These are phyloP conservation scores for Claviceps sp. DNA, from an alignment of 2,329 filamentous ascomycete species.

Conservation along the genomic window DNA sequence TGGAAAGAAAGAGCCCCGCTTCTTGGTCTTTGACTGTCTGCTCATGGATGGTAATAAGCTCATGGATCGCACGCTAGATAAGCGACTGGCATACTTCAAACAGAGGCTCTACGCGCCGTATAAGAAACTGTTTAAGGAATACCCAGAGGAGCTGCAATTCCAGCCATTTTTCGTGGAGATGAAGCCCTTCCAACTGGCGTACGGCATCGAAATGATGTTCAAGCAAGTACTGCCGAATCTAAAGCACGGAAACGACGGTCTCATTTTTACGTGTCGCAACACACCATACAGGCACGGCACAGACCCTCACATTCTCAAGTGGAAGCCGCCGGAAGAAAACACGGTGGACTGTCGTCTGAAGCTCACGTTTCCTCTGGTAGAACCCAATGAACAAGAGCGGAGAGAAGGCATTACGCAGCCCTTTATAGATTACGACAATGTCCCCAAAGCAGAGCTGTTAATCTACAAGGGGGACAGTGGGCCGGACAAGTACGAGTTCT, in stretches of 20 bases:
- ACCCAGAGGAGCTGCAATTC: constrained; percentile 53
- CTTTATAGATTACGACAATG: constrained; percentile 65
- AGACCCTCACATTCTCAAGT: constrained; percentile 88
- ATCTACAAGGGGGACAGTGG: constrained; percentile 49
- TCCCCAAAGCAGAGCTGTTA: constrained; percentile 60
- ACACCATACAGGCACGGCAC: constrained; percentile 82
- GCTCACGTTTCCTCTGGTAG: constrained; percentile 59
- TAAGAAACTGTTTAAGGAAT: constrained; percentile 46
- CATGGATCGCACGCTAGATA: constrained; percentile 71
- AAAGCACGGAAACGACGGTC: constrained; percentile 85
- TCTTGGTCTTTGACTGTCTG: constrained; percentile 87
- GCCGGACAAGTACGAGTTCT: constrained; percentile 45
- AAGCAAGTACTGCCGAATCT: constrained; percentile 68
- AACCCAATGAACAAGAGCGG: constrained; percentile 54
- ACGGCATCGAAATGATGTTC: constrained; percentile 89
- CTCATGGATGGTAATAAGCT: constrained; percentile 64
- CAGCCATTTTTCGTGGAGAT: constrained; percentile 73
- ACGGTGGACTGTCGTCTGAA: constrained; percentile 82
- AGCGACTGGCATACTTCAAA: constrained; percentile 76
- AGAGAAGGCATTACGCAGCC: constrained; percentile 50
- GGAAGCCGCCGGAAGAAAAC: constrained; percentile 94
- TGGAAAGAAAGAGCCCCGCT: constrained; percentile 59
- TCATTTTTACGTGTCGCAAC: constrained; percentile 92
- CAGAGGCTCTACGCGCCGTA: constrained; percentile 64
- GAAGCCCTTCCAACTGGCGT: constrained; percentile 81